Base-by-base conservation (phyloP, 192 early-diverging fungal species). In the Coemansia sp. region DNA sequence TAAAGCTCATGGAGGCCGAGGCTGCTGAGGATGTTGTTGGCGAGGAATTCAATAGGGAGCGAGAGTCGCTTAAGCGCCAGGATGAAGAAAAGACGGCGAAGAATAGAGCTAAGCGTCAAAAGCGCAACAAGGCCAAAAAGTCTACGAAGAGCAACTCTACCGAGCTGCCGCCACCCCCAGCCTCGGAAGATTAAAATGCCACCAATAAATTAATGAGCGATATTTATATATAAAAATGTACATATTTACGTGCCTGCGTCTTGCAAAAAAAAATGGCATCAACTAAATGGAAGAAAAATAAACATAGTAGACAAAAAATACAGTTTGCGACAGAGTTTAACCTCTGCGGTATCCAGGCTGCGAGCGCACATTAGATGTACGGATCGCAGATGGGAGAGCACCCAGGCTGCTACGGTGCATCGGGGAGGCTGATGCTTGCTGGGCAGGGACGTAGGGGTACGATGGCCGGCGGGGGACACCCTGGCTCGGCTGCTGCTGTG, bases 21-120 rank as follows among this genome's bases (percentile, higher is more conserved):
- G 77, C 81, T 14, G 73, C 69, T 0, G 82, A 89, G 49, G 68
- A 73, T 7, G 42, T 88, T 86, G 90, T 89, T 63, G 76, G 81
- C 33, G 90, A 92, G 26, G 66, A 83, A 38, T 73, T 70, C 40
- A 87, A 88, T 58, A 89, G 85, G 40, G 86, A 92, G 26, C 82
- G 82, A 4, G 88, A 89, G 58, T 76, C 89, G 16, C 85, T 90
- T 35, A 86, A 82, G 66, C 75, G 72, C 50, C 84, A 84, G 40
- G 93, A 93, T 62, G 93, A 93, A 16, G 91, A 91, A 67, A 89
- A 88, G 65, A 98, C 94, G 0, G 94, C 93, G 32, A 98, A 95
- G 79, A 92, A 89, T 59, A 82, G 95, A 30, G 88, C 90, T 33
- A 97, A 96, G 77, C 82, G 95, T 28, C 87, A 92, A 74, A 92